phyloP scores from a whole-genome alignment of 75 land plant genomes.

The Gnetum montanum region DNA sequence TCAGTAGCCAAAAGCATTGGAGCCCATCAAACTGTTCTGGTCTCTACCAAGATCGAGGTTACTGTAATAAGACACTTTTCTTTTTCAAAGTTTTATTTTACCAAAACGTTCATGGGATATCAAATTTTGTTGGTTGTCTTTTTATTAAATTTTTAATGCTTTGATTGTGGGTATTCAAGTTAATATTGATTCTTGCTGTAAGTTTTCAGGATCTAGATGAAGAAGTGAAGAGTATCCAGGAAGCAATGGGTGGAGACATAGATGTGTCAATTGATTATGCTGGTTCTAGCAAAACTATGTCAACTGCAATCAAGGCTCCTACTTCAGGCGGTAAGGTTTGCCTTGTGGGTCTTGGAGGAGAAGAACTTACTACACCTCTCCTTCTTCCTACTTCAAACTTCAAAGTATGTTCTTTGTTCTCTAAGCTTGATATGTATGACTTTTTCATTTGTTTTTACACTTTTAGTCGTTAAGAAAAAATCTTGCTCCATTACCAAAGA shows the following conservation, averaged over 20 bases:
- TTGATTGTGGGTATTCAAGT: too few relatives aligned
- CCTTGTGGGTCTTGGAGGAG: slow-evolving; percentile 82
- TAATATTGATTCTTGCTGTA: background rate
- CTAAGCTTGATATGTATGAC: too few relatives aligned
- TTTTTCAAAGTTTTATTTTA: too few relatives aligned
- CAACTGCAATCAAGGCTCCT: slow-evolving; percentile 76
- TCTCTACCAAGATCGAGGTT: slow-evolving; percentile 56
- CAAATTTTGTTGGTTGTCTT: too few relatives aligned
- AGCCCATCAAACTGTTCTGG: slow-evolving; percentile 47
- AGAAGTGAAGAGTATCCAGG: slow-evolving; percentile 41
- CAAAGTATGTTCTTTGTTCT: too few relatives aligned
- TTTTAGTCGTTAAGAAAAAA: too few relatives aligned
- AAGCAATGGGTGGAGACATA: slow-evolving; percentile 50
- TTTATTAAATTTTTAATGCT: too few relatives aligned
- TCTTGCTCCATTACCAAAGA: too few relatives aligned
- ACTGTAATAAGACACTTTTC: too few relatives aligned
- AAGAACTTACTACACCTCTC: slow-evolving; percentile 71
- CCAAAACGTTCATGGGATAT: too few relatives aligned
- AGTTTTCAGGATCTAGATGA: slow-evolving; percentile 49
- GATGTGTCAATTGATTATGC: slow-evolving; percentile 86
- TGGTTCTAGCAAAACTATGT: slow-evolving; percentile 76
- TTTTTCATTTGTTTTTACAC: too few relatives aligned
- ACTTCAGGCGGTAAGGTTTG: slow-evolving; percentile 80
- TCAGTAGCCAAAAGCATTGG: slow-evolving; percentile 70
- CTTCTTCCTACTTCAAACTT: slow-evolving; percentile 78